phyloP scores from a whole-genome alignment of 1,284 basidiomycete species.

The Cryptococcus deneoformans region DNA sequence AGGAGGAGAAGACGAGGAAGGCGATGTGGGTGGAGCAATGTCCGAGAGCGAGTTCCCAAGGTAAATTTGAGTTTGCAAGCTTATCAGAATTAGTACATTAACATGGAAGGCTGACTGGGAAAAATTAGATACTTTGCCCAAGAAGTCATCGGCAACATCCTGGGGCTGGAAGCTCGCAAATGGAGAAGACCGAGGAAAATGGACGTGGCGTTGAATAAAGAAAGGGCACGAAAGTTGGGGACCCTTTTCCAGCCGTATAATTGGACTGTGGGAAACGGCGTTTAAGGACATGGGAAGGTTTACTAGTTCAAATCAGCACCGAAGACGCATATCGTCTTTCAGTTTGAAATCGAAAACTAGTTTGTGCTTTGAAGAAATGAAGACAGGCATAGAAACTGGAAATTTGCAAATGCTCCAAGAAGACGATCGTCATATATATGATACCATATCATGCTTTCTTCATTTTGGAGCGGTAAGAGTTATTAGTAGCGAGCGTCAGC shows the following conservation, averaged over 20 bases:
- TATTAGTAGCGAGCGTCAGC: no score
- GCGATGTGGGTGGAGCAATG: conserved; percentile 64
- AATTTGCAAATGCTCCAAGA: no score
- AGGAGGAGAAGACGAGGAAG: conserved; percentile 58
- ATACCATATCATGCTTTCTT: no score
- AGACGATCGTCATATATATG: no score
- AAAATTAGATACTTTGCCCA: conserved; percentile 78
- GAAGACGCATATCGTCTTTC: no score
- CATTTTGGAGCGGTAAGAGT: no score
- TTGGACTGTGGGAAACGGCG: conserved; percentile 38
- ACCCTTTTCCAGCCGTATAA: conserved; percentile 48
- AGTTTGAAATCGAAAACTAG: no score
- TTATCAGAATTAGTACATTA: neutral
- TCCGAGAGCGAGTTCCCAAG: conserved; percentile 62
- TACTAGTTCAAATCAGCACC: no score
- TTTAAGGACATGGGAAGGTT: neutral
- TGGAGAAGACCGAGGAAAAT: conserved; percentile 79
- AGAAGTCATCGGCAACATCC: conserved; percentile 89
- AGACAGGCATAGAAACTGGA: no score
- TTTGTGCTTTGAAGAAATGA: no score
- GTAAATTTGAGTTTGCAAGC: conserved; percentile 29
- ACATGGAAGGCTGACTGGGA: neutral
- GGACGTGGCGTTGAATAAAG: conserved; percentile 67
- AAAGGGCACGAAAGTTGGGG: conserved; percentile 58
- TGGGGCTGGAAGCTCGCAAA: conserved; percentile 80